phyloP scores from a whole-genome alignment of 352 stramenopile genomes.

The Pythium volutum region DNA sequence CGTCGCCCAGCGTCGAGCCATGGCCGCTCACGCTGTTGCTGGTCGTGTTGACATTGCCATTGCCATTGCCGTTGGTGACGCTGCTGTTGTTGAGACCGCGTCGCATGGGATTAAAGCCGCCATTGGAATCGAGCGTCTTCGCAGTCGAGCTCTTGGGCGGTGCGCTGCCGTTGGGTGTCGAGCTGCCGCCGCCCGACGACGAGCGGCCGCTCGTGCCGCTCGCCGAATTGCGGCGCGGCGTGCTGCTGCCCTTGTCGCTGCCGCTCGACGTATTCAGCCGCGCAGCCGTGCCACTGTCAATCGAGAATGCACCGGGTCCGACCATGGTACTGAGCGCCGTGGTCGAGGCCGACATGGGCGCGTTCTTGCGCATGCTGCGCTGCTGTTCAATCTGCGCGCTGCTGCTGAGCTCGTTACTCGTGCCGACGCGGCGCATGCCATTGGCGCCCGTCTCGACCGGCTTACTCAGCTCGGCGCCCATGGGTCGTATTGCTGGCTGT shows the following conservation, averaged over 20 bases:
- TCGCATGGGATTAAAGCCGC: conserved; percentile 57
- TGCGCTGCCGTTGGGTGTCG: conserved; percentile 20
- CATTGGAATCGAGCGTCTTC: conserved; percentile 33
- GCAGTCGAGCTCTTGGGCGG: conserved; percentile 39
- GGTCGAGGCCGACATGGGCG: conserved; percentile 47
- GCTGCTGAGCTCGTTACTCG: conserved; percentile 57
- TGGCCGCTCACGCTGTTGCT: conserved; percentile 2
- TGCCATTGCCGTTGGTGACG: conserved; percentile 28
- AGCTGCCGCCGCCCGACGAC: conserved; percentile 34
- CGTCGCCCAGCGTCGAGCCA: conserved; percentile 32
- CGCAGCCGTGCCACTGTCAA: conserved; percentile 12
- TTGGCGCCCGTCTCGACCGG: conserved; percentile 28
- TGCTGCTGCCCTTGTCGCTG: conserved; percentile 2
- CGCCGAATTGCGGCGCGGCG: conserved; percentile 26
- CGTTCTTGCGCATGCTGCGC: conserved; percentile 31
- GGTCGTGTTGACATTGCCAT: conserved; percentile 24
- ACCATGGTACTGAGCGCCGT: conserved; percentile 54
- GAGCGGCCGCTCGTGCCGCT: conserved; percentile 21
- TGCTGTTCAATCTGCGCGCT: conserved; percentile 27
- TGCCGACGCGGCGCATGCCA: conserved; percentile 61
- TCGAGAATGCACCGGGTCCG: conserved; percentile 5
- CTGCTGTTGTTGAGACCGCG: conserved; percentile 23
- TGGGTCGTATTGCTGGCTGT: conserved; percentile 17
- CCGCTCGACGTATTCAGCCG: conserved; percentile 10
- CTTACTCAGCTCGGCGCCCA: conserved; percentile 75